Conservation (phyloP, 2,329 filamentous ascomycete species). For the Venturia pyrina region DNA sequence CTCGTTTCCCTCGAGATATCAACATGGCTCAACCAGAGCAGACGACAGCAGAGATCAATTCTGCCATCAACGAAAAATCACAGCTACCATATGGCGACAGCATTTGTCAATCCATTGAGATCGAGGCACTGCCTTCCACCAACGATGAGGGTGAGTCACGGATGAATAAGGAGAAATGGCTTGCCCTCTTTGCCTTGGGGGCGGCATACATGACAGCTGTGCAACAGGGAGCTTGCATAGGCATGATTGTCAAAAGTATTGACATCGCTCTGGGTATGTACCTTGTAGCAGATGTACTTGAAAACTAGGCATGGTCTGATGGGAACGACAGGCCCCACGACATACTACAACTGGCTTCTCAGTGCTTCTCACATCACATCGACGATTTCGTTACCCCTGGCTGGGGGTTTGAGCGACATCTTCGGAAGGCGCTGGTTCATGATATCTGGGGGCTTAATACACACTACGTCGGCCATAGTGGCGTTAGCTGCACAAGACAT, state of each 20-base stretch:
- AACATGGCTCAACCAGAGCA: background rate
- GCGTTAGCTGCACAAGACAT: slow-evolving; percentile 6
- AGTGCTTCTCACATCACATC: background rate
- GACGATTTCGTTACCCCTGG: slow-evolving; percentile 7
- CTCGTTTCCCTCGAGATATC: background rate
- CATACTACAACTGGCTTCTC: slow-evolving; percentile 14
- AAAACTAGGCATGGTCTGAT: no score
- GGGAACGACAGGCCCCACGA: slow-evolving; percentile 9
- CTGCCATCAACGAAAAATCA: background rate
- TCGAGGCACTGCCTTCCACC: background rate
- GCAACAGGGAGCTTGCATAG: slow-evolving; percentile 9
- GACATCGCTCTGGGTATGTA: slow-evolving; percentile 9
- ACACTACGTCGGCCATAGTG: background rate
- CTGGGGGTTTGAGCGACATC: slow-evolving; percentile 13
- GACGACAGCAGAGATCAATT: background rate
- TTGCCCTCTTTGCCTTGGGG: slow-evolving; percentile 7
- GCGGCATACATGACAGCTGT: slow-evolving; percentile 10
- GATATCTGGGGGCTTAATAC: slow-evolving; percentile 1
- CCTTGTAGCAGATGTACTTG: no score
- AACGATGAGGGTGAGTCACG: background rate
- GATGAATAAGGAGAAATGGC: slow-evolving; percentile 13
- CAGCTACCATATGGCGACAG: background rate
- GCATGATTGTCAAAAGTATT: slow-evolving; percentile 10
- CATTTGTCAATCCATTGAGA: background rate
- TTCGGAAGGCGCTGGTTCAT: slow-evolving; percentile 13